Conservation (phyloP, 179 eudicot genomes). For the Dionaea muscipula region DNA sequence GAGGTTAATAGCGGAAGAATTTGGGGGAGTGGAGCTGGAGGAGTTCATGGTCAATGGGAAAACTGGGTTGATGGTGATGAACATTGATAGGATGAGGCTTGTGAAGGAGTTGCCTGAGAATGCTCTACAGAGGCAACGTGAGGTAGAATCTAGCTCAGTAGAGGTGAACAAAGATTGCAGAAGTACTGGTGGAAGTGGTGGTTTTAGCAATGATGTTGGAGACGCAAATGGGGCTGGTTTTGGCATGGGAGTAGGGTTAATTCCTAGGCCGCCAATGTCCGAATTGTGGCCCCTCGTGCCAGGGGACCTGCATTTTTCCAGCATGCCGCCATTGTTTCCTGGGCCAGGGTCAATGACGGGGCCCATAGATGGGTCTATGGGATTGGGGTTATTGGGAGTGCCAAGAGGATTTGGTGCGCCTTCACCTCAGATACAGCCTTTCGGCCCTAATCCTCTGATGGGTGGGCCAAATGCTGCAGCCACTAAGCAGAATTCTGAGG, state of each 20-base stretch:
- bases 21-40: slow-evolving; percentile 63
- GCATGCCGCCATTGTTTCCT: slow-evolving; percentile 30
- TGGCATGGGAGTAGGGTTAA: slow-evolving; percentile 23
- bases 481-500: slow-evolving; percentile 50
- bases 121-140: slow-evolving; percentile 22
- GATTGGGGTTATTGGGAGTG: slow-evolving; percentile 35
- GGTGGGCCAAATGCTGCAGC: slow-evolving; percentile 10
- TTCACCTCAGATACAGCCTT: slow-evolving; percentile 44
- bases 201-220: too few species aligned
- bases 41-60: slow-evolving; percentile 68
- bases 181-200: slow-evolving; percentile 8
- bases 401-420: slow-evolving; percentile 39
- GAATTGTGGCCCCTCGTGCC: slow-evolving; percentile 54
- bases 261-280: slow-evolving; percentile 26
- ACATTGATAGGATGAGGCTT: slow-evolving; percentile 47
- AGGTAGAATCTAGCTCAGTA: slow-evolving; percentile 10
- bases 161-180: slow-evolving; percentile 12
- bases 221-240: slow-evolving; percentile 17
- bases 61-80: slow-evolving; percentile 64
- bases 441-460: slow-evolving; percentile 23
- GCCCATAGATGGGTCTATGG: slow-evolving; percentile 17
- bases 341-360: slow-evolving; percentile 28
- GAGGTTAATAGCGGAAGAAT: slow-evolving; percentile 62
- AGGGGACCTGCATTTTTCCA: slow-evolving; percentile 23
- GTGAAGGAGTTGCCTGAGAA: slow-evolving; percentile 59